Evolutionary conservation across 106 monocot species (phyloP), one percentile per base, ranked within the genome.

Genomic region (Apostasia ramifera): DNA sequence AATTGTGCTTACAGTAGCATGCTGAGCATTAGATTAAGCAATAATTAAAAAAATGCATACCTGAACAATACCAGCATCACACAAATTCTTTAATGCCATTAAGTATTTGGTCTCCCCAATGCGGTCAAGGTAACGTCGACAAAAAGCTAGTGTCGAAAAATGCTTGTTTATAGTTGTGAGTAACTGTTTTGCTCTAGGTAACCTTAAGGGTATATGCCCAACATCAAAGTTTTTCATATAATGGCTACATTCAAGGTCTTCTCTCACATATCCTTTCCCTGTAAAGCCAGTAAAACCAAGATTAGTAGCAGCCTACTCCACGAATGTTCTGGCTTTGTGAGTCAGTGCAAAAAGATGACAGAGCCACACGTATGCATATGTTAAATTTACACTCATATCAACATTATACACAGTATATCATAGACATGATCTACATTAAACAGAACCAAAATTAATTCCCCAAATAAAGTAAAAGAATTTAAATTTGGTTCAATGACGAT

Each of bases 181-280:
- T 8, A 94, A 75, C 59, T 86, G 92, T 73, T 97, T 97, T 41
- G 95, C 92, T 70, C 92, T 82, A 1, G 95, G 86, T 58, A 92
- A 68, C 59, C 95, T 77, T 66, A 97, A 57, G 12, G 95, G 95
- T 70, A 97, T 72, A 64, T 97, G 95, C 12, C 92, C 89, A 64
- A 75, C 89, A 65, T 97, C 95, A 71, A 97, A 97, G 50, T 89
- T 82, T 76, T 97, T 97, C 95, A 97, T 97, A 75, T 92, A 97
- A 76, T 97, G 95, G 69, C 95, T 97, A 71, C 89, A 89, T 47
- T 97, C 95, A 39, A 97, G 71, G 71, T 97, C 95, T 74, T 97
- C 95, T 69, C 92, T 89, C 9, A 97, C 92, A 81, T 78, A 85
- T 77, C 95, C 95, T 71, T 92, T 97, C 66, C 95, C 95, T 92